A percentile compares a stretch with the other conserved stretches of the same genome.
Conservation (phyloP, 306 rosid species). For the Abrus precatorius region DNA sequence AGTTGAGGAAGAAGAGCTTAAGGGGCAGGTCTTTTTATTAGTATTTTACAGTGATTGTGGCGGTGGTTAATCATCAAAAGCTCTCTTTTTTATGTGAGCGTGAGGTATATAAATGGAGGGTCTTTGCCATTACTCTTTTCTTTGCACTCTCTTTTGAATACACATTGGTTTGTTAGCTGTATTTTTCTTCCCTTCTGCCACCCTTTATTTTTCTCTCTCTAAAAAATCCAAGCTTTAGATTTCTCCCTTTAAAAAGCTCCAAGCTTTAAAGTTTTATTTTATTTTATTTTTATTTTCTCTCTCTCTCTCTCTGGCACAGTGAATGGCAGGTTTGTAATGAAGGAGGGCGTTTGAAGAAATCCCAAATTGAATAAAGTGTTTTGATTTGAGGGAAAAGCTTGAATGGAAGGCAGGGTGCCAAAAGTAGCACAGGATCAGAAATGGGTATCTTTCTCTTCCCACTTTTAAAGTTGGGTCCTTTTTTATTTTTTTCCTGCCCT, state of each 20-base stretch:
- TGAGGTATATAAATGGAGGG: constrained; percentile 80
- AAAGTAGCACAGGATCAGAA: constrained; percentile 86
- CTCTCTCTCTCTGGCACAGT: constrained; percentile 48
- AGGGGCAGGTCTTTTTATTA: constrained; percentile 46
- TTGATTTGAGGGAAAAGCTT: constrained; percentile 61
- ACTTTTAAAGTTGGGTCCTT: constrained; percentile 61
- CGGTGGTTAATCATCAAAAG: constrained; percentile 98
- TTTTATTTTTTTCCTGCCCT: constrained; percentile 16
- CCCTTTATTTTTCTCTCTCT: constrained; percentile 16
- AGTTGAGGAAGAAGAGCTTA: constrained; percentile 45
- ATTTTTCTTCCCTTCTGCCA: neutral
- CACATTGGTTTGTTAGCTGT: constrained; percentile 44
- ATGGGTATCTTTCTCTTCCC: constrained; percentile 82
- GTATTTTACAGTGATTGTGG: constrained; percentile 66
- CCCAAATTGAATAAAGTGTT: constrained; percentile 59
- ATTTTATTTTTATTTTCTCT: neutral
- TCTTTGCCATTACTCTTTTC: constrained; percentile 41
- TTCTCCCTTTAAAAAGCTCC: constrained; percentile 32
- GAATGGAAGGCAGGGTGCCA: constrained; percentile 67
- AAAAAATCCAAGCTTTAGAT: constrained; percentile 28
- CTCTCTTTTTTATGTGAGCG: constrained; percentile 85
- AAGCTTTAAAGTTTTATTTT: neutral
- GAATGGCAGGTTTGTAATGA: constrained; percentile 58
- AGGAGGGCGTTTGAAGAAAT: constrained; percentile 55
- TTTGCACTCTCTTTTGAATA: constrained; percentile 35